Conservation (phyloP, 2,329 filamentous ascomycete species). For the Paecilomyces sp. region DNA sequence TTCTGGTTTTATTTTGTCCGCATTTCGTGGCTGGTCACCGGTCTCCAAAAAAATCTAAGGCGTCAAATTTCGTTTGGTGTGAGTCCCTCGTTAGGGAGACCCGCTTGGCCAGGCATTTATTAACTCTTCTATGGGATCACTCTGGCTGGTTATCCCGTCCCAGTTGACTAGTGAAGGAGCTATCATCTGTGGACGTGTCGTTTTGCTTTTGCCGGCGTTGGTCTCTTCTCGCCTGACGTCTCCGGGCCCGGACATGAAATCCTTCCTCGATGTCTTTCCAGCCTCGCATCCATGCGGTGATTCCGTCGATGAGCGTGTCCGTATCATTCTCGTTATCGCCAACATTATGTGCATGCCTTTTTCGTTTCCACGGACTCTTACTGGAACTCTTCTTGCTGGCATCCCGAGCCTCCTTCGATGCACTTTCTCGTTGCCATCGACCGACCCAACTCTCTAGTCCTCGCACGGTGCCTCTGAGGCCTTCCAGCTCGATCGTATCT, state of each 20-base stretch:
- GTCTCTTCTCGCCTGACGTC: constrained; percentile 48
- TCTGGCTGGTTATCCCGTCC: not conserved
- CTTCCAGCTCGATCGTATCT: constrained; percentile 26
- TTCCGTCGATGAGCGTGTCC: constrained; percentile 29
- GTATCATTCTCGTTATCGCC: constrained; percentile 11
- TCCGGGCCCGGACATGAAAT: constrained; percentile 44
- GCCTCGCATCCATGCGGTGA: constrained; percentile 36
- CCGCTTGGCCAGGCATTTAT: not conserved
- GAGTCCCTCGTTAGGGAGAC: not conserved
- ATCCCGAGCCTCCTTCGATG: constrained; percentile 3
- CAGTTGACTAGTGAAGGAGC: not conserved
- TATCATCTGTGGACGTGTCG: not conserved
- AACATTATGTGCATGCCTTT: constrained; percentile 2
- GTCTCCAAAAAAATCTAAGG: not conserved
- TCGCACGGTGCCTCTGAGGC: constrained; percentile 27
- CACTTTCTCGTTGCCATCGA: constrained; percentile 17
- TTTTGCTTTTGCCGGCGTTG: constrained; percentile 8
- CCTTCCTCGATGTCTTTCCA: constrained; percentile 37
- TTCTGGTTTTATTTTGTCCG: not conserved
- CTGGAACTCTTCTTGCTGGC: not conserved
- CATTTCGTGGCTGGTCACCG: not conserved
- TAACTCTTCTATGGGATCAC: not conserved
- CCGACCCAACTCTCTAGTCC: constrained; percentile 27
- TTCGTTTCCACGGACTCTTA: constrained; percentile 12
- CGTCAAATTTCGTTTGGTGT: not conserved